Evolutionary conservation across 371 early-diverging fungal genomes (phyloP), one percentile per base, ranked within the genome.

Genomic region (Mortierella sp.): DNA sequence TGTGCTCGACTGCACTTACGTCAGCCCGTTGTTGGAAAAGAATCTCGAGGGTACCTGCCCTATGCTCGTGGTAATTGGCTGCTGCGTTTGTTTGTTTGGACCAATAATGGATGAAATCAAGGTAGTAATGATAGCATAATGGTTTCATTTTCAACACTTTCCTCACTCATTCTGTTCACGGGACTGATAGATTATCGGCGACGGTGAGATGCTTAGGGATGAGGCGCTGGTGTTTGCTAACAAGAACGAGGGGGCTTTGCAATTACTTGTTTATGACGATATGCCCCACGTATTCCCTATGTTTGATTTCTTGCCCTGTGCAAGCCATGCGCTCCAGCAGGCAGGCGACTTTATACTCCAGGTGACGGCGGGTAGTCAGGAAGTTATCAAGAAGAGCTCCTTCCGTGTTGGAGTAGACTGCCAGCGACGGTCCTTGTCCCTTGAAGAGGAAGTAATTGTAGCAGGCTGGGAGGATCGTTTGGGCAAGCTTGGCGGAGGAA

Each of bases 261-360:
- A 85, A 13, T 81, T 85, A 55, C 84, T 83, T 43, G 51, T 89
- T 68, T 94, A 89, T 71, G 84, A 83, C 6, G 95, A 94, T 66
- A 94, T 94, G 89, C 89, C 93, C 4, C 95, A 95, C 66, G 94
- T 93, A 6, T 95, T 93, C 69, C 89, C 89, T 28, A 76, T 90
- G 59, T 76, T 92, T 49, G 64, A 62, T 23, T 79, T 73, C 51
- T 23, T 73, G 42, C 61, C 70, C 1, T 42, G 53, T 37, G 79
- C 79, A 1, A 47, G 19, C 5, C 58, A 79, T 59, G 69, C 74
- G 9, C 28, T 79, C 0, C 31, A 73, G 34, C 66, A 53, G 19
- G 69, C 73, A 1, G 79, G 63, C 8, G 64, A 69, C 5, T 79
- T 79, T 59, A 64, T 79, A 22, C 60, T 73, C 29, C 28, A 32